Evolutionary conservation across 2,329 filamentous ascomycete genomes (phyloP), one percentile per base, ranked within the genome.

Genomic region (Akanthomyces uredinophilus): DNA sequence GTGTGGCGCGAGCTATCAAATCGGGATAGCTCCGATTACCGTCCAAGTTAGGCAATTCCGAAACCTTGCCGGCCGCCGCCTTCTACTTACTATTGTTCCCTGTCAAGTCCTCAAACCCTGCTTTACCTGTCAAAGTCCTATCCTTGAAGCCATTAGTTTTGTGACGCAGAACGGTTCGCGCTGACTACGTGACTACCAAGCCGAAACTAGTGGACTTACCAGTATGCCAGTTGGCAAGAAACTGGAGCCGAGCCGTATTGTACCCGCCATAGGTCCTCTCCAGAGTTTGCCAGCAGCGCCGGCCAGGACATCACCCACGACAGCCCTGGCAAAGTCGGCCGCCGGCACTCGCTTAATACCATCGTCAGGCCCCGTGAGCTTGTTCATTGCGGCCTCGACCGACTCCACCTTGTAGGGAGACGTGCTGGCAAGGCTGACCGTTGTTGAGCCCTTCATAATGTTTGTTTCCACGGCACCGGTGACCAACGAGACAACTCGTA

Each of bases 1-100:
- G 1, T 11, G 59, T 61, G 59, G 59, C 59, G 59, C 24, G 59
- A 61, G 59, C 59, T 61, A 55, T 61, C 59, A 22, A 61, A 61
- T 61, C 59, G 59, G 59, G 59, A 49, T 55, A 61, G 51, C 59
- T 61, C 51, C 59, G 59, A 61, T 61, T 18, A 11, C 20, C 22
- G 24, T 61, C 59, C 51, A 24, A 55, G n/a, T 61, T 44, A 22
- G 59, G 51, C 44, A 61, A 43, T 32, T 55, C 51, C 35, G 59
- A 43, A 54, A 32, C 13, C 20, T 29, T 20, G 7, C 37, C 24
- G 5, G 32, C 50, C 24, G 44, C 13, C n/a, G 4, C 20, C 10
- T 14, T 8, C 32, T 39, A 39, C 32, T 16, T n/a, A n/a, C 20
- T 22, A n/a, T 22, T 20, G 27, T n/a, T 39, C 3, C 8, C 32